Evolutionary conservation across 1,284 basidiomycete species (phyloP), one percentile per base, ranked within the genome.

Genomic region (Trichosporon sp.): DNA sequence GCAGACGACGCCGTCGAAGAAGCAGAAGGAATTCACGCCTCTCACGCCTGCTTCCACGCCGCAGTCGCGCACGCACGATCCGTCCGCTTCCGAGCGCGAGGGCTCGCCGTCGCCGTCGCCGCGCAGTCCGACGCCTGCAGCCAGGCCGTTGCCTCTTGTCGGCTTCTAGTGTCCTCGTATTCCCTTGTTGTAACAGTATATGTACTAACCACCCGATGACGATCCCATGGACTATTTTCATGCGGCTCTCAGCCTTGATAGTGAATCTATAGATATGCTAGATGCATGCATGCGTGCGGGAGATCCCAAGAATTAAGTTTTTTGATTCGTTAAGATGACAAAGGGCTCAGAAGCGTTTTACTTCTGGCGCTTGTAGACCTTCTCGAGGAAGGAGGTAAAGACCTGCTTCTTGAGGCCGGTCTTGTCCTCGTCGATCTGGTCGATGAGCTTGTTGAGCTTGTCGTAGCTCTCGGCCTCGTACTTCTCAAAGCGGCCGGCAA

Each of bases 281-380:
- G 59, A 63, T 63, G 59, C 59, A 63, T 63, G 31, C 59, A 37
- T 63, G 59, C 26, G 26, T 26, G 26, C 26, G 26, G 26, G 31
- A 32, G 31, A 63, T 8, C 31, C 59, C 59, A 21, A 21, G 31
- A 35, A 63, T n/a, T 32, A 35, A 63, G 59, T n/a, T 35, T 11
- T 26, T 26, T 26, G 26, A 26, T 26, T 63, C 14, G 35, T 4
- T 35, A 32, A 35, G 31, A 63, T 32, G 12, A 37, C 32, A 26
- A 26, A 26, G 26, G 26, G 26, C 26, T 26, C 26, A 21, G 12
- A 10, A 4, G 16, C 16, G 35, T 26, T 37, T 63, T 88, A 94
- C 87, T 93, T 94, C 79, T 88, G 88, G 77, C 92, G 87, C 87
- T 92, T 92, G 86, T 96, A 94, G 67, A 96, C 94, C 87, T 96